Conservation (phyloP, 768 basidiomycete species). For the Phylloporus rhodoxanthus region DNA sequence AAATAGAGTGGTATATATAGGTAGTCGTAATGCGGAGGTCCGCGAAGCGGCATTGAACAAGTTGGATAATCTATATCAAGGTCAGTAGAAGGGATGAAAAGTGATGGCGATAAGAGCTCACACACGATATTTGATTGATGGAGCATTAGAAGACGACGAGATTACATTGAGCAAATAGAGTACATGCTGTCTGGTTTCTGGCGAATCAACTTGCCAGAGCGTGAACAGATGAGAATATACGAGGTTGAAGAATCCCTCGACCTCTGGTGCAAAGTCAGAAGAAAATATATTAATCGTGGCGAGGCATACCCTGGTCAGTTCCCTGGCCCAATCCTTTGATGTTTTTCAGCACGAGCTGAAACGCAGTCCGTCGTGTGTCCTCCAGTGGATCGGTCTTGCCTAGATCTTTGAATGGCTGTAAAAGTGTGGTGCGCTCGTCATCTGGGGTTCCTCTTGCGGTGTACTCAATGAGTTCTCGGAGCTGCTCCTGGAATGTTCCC, state of each 20-base stretch:
- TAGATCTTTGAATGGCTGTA: conserved; percentile 61
- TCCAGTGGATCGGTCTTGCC: conserved; percentile 48
- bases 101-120: conserved; percentile 23
- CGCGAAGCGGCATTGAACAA: conserved; percentile 74
- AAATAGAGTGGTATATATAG: conserved; percentile 59
- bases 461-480: conserved; percentile 74
- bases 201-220: conserved; percentile 49
- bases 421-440: conserved; percentile 56
- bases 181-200: conserved; percentile 50
- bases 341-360: conserved; percentile 56
- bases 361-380: conserved; percentile 44
- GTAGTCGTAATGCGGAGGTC: conserved; percentile 55
- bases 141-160: conserved; percentile 45
- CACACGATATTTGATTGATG: conserved; percentile 73
- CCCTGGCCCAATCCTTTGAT: conserved; percentile 72
- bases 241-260: conserved; percentile 86
- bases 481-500: conserved; percentile 83
- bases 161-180: conserved; percentile 49
- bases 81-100: conserved; percentile 2
- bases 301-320: conserved; percentile 60
- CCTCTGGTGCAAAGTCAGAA: conserved; percentile 42
- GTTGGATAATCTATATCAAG: conserved; percentile 58
- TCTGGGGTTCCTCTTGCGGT: conserved; percentile 61
- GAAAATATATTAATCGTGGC: not conserved
- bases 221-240: conserved; percentile 67